Base-by-base conservation (phyloP, 768 basidiomycete species). In the Lentinus brumalis region DNA sequence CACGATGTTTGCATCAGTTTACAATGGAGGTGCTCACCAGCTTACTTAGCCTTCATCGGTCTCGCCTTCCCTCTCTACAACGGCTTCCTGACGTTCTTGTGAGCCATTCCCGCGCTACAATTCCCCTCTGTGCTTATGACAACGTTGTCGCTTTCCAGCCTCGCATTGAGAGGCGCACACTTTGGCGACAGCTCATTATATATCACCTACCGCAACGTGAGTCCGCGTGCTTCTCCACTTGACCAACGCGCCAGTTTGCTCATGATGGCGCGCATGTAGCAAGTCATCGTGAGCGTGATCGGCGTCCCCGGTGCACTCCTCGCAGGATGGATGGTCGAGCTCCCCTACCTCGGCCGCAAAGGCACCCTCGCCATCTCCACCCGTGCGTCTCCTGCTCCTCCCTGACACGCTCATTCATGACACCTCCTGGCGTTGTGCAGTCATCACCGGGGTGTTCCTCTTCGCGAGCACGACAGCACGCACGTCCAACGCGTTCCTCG, bases 151-250 rank as follows among this genome's bases (percentile, higher is more conserved):
- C 42, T 1, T 30, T 53, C 53, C 65, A 88, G 87, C 69, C 81
- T 91, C 32, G 73, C 81, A 18, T 86, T 76, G n/a, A 79, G 87
- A 46, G 90, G 89, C 8, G 84, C 86, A 0, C 72, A 84, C 53
- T 88, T 89, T 54, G 89, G 89, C 2, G 88, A 90, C 59, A 81
- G 84, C 0, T 88, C 86, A 4, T 71, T 85, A 3, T 84, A 88
- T 65, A 87, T 86, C 65, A 89, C 88, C 0, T 92, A 92, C 65
- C 83, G 89, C 18, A 91, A 91, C 59, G 86, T 86, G 65, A 8
- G 79, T 56, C 6, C 29, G 18, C 14, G 18, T 9, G 18, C 31
- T 50, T 5, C n/a, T 29, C 18, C 16, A 11, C 21, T 29, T 11
- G 21, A 10, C 26, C 8, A n/a, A 16, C 12, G 2, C 8, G 3